Percentiles rank a stretch among this genome's conserved stretches.
These are phyloP conservation scores for Rhodamnia rubescens DNA, from an alignment of 345 rosid species.

Conservation along the genomic window DNA sequence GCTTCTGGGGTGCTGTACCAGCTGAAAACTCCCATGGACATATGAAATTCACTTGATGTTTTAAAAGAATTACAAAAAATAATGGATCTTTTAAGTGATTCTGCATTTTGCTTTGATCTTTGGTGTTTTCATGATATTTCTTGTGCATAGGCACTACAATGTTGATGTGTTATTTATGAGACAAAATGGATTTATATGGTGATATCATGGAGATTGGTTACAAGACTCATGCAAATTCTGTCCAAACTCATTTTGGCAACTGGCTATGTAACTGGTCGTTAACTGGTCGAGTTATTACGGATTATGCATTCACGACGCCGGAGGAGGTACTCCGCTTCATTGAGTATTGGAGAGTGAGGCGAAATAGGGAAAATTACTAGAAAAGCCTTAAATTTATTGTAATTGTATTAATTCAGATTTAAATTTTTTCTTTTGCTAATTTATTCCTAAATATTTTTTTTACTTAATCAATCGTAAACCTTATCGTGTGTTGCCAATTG, in stretches of 20 bases:
- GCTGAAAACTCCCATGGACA: background rate
- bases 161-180: background rate
- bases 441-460: too few relatives aligned
- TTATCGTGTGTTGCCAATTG: too few relatives aligned
- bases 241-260: too few relatives aligned
- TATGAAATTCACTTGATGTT: background rate
- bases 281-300: too few relatives aligned
- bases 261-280: too few relatives aligned
- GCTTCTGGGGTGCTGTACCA: slow-evolving; percentile 25
- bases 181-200: background rate
- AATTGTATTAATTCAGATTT: too few relatives aligned
- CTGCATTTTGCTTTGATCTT: background rate
- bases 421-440: too few relatives aligned
- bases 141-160: background rate
- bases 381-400: too few relatives aligned
- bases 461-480: too few relatives aligned
- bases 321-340: too few relatives aligned
- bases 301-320: background rate
- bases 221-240: too few relatives aligned
- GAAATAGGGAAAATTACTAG: too few relatives aligned
- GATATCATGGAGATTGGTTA: background rate
- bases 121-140: background rate
- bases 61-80: background rate
- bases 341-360: background rate
- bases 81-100: background rate